Evolutionary conservation across 176 grass and related monocot genomes (phyloP).

Genomic region (Coix lacrymajobi): DNA sequence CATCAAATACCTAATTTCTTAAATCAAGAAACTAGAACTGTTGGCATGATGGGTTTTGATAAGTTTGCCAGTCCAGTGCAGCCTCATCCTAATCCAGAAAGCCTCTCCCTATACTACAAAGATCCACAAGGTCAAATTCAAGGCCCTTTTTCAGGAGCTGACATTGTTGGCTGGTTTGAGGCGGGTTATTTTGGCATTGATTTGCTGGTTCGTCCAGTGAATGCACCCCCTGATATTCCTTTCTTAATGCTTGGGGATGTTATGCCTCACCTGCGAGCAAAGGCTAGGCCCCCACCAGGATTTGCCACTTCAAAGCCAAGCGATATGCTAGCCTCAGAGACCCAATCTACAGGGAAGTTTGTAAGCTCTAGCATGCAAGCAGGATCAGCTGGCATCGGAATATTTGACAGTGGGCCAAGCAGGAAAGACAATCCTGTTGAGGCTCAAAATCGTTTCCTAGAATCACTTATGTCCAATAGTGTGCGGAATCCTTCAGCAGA

Average conservation of each 20-base stretch:
- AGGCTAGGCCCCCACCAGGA: constrained; percentile 89
- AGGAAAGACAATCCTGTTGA: constrained; percentile 50
- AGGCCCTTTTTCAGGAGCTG: constrained; percentile 93
- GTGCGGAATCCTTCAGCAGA: constrained; percentile 29
- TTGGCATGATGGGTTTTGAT: constrained; percentile 25
- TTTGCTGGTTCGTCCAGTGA: constrained; percentile 67
- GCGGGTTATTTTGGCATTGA: constrained; percentile 96
- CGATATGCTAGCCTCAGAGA: constrained; percentile 43
- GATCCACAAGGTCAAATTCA: constrained; percentile 90
- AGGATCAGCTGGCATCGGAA: constrained; percentile 47
- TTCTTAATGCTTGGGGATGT: constrained; percentile 92
- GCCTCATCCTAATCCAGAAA: constrained; percentile 74
- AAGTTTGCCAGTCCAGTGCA: constrained; percentile 39
- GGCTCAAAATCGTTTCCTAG: constrained; percentile 80
- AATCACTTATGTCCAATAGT: constrained; percentile 88
- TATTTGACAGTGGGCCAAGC: constrained; percentile 38
- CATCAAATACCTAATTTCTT: constrained; percentile 41
- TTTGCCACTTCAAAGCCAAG: constrained; percentile 58
- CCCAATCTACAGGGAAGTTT: constrained; percentile 39
- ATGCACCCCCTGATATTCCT: constrained; percentile 63
- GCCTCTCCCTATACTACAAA: constrained; percentile 86
- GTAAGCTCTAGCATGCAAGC: constrained; percentile 37
- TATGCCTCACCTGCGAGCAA: constrained; percentile 92
- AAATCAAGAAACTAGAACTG: constrained; percentile 42
- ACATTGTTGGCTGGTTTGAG: constrained; percentile 96